phyloP scores from a whole-genome alignment of 371 early-diverging fungal species.

The Circinella umbellata region DNA sequence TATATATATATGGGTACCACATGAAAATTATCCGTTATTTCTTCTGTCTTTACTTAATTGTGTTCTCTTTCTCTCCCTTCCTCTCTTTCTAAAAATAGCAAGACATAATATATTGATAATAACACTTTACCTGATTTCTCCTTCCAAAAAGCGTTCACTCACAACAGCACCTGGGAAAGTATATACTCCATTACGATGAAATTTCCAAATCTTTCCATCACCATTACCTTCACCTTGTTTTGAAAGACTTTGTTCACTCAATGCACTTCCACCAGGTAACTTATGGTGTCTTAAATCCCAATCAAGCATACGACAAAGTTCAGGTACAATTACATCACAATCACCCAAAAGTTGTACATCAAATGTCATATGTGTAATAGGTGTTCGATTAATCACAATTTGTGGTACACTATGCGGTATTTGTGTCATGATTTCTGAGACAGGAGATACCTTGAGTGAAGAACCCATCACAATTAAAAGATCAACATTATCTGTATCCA shows the following conservation, averaged over 20 bases:
- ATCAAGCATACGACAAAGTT: slow-evolving; percentile 71
- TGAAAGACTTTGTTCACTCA: slow-evolving; percentile 40
- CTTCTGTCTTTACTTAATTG: background rate
- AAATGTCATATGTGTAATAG: slow-evolving; percentile 82
- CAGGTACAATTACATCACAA: slow-evolving; percentile 84
- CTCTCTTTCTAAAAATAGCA: too few relatives aligned
- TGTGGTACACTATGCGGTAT: slow-evolving; percentile 88
- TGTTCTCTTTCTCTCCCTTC: background rate
- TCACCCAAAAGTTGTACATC: slow-evolving; percentile 91
- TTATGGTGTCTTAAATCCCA: slow-evolving; percentile 75
- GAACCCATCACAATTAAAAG: slow-evolving; percentile 94
- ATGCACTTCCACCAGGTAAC: slow-evolving; percentile 55
- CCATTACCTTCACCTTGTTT: background rate
- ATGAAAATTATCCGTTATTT: background rate
- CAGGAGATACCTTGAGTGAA: slow-evolving; percentile 95
- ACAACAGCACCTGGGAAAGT: slow-evolving; percentile 53
- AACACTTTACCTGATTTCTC: background rate
- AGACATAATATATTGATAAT: too few relatives aligned
- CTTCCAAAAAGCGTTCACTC: slow-evolving; percentile 28
- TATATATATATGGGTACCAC: background rate
- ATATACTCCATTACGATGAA: slow-evolving; percentile 43
- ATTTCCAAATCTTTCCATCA: slow-evolving; percentile 30
- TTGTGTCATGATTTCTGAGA: slow-evolving; percentile 85
- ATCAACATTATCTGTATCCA: slow-evolving; percentile 80
- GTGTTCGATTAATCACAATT: slow-evolving; percentile 90